Evolutionary conservation across 495 filamentous ascomycete genomes (phyloP).

Genomic region (Aspergillus taichungensis): DNA sequence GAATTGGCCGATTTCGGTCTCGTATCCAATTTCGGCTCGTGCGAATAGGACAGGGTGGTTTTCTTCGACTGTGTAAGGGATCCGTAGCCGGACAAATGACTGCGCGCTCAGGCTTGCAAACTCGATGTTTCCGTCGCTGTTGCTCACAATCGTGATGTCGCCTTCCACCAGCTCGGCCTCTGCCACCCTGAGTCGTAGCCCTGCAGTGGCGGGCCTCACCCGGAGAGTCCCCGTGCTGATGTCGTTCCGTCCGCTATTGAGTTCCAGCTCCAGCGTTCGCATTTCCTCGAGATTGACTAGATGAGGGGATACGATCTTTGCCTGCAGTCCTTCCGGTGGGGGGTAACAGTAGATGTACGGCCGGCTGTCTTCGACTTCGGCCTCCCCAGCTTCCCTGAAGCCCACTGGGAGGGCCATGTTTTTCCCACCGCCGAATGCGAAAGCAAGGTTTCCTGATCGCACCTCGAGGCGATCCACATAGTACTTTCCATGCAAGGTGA

Average conservation of each 20-base stretch:
- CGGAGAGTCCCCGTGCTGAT: conserved; percentile 60
- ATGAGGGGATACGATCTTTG: conserved; percentile 36
- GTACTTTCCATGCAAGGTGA: conserved; percentile 65
- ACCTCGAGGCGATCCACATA: conserved; percentile 66
- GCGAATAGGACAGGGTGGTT: conserved; percentile 63
- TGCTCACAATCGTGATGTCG: conserved; percentile 44
- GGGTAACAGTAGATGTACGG: conserved; percentile 46
- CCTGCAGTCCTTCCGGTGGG: conserved; percentile 37
- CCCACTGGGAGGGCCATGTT: conserved; percentile 27
- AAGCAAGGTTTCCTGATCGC: conserved; percentile 55
- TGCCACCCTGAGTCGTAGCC: conserved; percentile 70
- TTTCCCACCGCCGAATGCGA: conserved; percentile 35
- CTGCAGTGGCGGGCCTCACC: conserved; percentile 75
- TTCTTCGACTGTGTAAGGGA: conserved; percentile 83
- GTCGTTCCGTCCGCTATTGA: conserved; percentile 70
- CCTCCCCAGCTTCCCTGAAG: conserved; percentile 32
- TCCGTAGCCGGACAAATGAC: conserved; percentile 45
- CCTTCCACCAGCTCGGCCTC: conserved; percentile 53
- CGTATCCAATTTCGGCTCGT: conserved; percentile 68
- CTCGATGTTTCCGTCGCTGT: conserved; percentile 56
- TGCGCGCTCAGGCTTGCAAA: conserved; percentile 46
- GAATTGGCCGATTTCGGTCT: conserved; percentile 64
- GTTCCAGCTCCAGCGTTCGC: conserved; percentile 62
- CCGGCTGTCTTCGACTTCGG: conserved; percentile 26
- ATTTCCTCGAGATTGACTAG: conserved; percentile 65